A percentile compares a stretch with the other conserved stretches of the same genome.
phyloP scores from a whole-genome alignment of 345 rosid genomes.

The rapeseed (Brassica napus) region DNA sequence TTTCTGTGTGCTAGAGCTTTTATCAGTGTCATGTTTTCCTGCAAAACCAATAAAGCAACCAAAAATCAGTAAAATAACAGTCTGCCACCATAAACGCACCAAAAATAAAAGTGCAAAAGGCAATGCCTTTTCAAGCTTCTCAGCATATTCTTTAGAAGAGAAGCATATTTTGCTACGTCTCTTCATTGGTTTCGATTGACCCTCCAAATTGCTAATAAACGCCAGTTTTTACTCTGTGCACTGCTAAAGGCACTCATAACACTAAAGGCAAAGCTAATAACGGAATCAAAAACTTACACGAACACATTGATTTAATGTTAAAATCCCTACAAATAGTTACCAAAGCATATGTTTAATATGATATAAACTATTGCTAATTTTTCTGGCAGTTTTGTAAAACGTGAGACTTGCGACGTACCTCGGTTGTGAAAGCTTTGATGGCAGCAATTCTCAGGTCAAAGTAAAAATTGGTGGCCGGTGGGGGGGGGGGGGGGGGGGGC shows the following conservation, averaged over 20 bases:
- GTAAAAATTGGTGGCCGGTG: too few relatives aligned
- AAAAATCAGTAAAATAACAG: background rate
- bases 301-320: background rate
- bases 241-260: background rate
- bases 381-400: too few relatives aligned
- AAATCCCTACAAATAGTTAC: background rate
- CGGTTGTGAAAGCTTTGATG: too few relatives aligned
- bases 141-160: slow-evolving; percentile 42
- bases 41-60: slow-evolving; percentile 3
- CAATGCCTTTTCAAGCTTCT: slow-evolving; percentile 56
- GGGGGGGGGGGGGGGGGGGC: too few relatives aligned
- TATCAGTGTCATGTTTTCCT: slow-evolving; percentile 60
- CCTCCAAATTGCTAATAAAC: slow-evolving; percentile 47
- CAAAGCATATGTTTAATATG: background rate
- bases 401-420: too few relatives aligned
- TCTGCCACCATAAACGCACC: background rate
- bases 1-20: slow-evolving; percentile 56
- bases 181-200: slow-evolving; percentile 30
- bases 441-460: too few relatives aligned
- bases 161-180: slow-evolving; percentile 29
- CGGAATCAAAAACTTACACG: background rate
- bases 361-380: too few relatives aligned
- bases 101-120: background rate
- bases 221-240: slow-evolving; percentile 5
- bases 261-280: background rate